Evolutionary conservation across 2,329 filamentous ascomycete species (phyloP).

Genomic region (Claviceps sp.): DNA sequence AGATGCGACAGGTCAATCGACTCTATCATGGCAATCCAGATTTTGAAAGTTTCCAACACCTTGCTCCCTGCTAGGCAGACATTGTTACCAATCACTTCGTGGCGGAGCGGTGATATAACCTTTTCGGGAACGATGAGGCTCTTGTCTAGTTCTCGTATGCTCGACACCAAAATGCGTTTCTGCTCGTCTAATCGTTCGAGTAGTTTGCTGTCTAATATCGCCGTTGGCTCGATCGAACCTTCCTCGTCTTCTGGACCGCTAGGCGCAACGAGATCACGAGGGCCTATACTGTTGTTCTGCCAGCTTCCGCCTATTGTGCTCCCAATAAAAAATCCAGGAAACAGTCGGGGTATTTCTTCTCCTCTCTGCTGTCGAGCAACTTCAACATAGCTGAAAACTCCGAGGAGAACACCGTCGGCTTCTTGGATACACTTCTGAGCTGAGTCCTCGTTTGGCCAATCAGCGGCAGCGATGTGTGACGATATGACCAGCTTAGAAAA

Average conservation of each 20-base stretch:
- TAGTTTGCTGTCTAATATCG: conserved; percentile 60
- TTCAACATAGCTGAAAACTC: conserved; percentile 93
- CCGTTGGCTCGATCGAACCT: conserved; percentile 54
- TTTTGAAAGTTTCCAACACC: conserved; percentile 77
- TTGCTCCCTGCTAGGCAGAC: conserved; percentile 67
- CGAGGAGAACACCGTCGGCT: conserved; percentile 88
- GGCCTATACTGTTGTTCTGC: conserved; percentile 57
- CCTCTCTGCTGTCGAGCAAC: conserved; percentile 86
- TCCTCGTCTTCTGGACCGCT: conserved; percentile 82
- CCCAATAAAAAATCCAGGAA: conserved; percentile 85
- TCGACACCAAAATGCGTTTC: conserved; percentile 72
- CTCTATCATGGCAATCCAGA: conserved; percentile 82
- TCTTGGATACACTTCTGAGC: conserved; percentile 92
- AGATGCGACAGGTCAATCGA: conserved; percentile 79
- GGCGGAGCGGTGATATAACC: conserved; percentile 63
- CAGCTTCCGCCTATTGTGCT: conserved; percentile 77
- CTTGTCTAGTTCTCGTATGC: conserved; percentile 78
- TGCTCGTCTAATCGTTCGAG: conserved; percentile 77
- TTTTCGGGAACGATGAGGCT: conserved; percentile 66
- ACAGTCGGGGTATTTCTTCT: conserved; percentile 82
- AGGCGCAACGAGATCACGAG: conserved; percentile 60
- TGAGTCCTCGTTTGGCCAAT: conserved; percentile 89
- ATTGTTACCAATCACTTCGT: conserved; percentile 68
- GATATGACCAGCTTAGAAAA: conserved; percentile 99
- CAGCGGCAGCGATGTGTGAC: conserved; percentile 90